These are phyloP conservation scores for Dianthus caryophyllus DNA, from an alignment of 148 eudicot species.

Conservation along the genomic window DNA sequence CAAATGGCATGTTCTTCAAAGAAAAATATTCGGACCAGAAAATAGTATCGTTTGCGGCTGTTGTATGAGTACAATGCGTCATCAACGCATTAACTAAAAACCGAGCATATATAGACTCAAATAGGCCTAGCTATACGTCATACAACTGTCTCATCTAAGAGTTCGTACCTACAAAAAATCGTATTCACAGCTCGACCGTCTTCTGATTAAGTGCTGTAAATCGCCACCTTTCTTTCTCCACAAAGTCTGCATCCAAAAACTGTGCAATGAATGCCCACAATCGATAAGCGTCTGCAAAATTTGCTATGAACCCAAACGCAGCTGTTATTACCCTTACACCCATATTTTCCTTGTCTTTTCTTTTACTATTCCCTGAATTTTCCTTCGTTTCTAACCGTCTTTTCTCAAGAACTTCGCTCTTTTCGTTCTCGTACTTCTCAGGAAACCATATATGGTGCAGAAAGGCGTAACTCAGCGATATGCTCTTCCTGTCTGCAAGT, in stretches of 20 bases:
- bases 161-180: not conserved
- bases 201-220: slow-evolving; percentile 75
- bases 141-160: no score
- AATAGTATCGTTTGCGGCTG: no score
- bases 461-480: slow-evolving; percentile 61
- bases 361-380: slow-evolving; percentile 29
- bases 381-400: slow-evolving; percentile 37
- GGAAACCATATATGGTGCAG: slow-evolving; percentile 63
- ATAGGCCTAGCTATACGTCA: no score
- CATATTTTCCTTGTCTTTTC: slow-evolving; percentile 25
- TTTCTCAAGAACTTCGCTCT: slow-evolving; percentile 37
- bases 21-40: not conserved
- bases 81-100: no score
- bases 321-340: slow-evolving; percentile 60
- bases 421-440: slow-evolving; percentile 55
- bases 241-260: slow-evolving; percentile 96
- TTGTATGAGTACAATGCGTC: no score
- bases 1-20: not conserved
- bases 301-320: slow-evolving; percentile 72
- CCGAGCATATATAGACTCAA: no score
- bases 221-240: slow-evolving; percentile 98
- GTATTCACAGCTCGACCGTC: slow-evolving; percentile 18
- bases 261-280: slow-evolving; percentile 87
- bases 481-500: slow-evolving; percentile 81
- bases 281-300: slow-evolving; percentile 80